These are phyloP conservation scores for Dioscorea dumetorum DNA, from an alignment of 106 monocot genomes.

Conservation along the genomic window DNA sequence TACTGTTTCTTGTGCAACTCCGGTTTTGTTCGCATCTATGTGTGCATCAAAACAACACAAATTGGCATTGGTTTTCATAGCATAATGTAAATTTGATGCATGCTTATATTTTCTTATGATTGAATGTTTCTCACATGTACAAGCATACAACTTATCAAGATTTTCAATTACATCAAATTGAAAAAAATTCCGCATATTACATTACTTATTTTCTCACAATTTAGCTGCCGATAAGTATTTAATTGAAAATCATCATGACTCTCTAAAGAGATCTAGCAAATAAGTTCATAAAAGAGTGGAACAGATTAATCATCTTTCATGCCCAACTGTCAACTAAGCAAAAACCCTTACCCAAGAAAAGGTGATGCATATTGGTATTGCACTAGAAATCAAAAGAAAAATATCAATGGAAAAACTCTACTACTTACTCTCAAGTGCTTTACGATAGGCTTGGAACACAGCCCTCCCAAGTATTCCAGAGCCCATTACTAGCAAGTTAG, in stretches of 20 bases:
- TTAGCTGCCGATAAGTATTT: too few species aligned
- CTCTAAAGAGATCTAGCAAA: too few species aligned
- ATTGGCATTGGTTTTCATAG: neutral
- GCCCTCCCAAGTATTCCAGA: conserved; percentile 76
- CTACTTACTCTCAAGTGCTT: conserved; percentile 84
- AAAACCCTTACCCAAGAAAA: neutral
- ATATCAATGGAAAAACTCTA: neutral
- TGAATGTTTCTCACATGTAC: too few species aligned
- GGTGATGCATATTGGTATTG: neutral
- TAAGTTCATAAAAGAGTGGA: too few species aligned
- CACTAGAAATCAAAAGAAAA: neutral
- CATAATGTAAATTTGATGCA: neutral
- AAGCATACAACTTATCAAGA: neutral
- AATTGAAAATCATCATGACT: too few species aligned
- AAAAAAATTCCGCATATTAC: too few species aligned
- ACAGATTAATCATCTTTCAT: too few species aligned
- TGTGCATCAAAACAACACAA: neutral
- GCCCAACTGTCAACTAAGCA: too few species aligned
- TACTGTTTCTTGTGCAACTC: conserved; percentile 27
- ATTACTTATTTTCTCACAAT: too few species aligned
- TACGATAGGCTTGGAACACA: conserved; percentile 72
- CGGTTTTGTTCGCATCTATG: conserved; percentile 29
- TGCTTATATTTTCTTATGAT: neutral
- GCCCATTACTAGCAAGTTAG: conserved; percentile 80
- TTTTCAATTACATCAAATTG: too few species aligned